phyloP scores from a whole-genome alignment of 106 monocot genomes.

The Cymbidium sinense region DNA sequence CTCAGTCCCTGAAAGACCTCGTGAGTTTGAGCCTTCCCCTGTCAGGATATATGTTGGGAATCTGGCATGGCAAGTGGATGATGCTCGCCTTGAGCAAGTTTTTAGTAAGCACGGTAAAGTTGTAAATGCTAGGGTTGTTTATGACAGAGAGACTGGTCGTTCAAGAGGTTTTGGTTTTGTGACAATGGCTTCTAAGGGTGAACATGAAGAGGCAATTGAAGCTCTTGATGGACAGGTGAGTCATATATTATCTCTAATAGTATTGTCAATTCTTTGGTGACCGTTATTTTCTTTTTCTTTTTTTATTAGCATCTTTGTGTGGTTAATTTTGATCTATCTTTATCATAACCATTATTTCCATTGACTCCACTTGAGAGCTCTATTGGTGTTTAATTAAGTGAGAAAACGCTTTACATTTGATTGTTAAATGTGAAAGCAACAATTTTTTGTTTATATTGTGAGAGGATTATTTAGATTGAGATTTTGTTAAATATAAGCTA shows the following conservation, averaged over 20 bases:
- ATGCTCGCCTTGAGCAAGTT: slow-evolving; percentile 60
- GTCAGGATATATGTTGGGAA: slow-evolving; percentile 85
- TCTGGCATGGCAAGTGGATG: slow-evolving; percentile 86
- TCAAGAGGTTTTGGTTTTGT: slow-evolving; percentile 95
- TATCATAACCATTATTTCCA: no score
- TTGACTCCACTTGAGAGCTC: no score
- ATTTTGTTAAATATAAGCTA: no score
- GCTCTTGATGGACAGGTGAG: slow-evolving; percentile 89
- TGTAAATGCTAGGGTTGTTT: slow-evolving; percentile 67
- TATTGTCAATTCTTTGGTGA: background rate
- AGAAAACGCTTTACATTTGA: no score
- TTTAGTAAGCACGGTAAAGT: slow-evolving; percentile 89
- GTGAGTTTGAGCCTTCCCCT: slow-evolving; percentile 34
- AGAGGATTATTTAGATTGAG: no score
- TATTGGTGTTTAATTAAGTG: no score
- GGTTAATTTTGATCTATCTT: no score
- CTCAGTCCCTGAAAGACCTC: slow-evolving; percentile 38
- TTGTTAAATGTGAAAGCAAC: no score
- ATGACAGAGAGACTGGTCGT: slow-evolving; percentile 76
- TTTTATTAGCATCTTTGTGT: no score
- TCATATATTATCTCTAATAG: background rate
- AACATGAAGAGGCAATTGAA: slow-evolving; percentile 84
- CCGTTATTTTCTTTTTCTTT: no score
- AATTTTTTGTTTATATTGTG: no score
- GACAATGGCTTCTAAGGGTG: slow-evolving; percentile 60